Base-by-base conservation (phyloP, 2,329 filamentous ascomycete genomes). In the Nothophaeocryptopus gaeumannii region DNA sequence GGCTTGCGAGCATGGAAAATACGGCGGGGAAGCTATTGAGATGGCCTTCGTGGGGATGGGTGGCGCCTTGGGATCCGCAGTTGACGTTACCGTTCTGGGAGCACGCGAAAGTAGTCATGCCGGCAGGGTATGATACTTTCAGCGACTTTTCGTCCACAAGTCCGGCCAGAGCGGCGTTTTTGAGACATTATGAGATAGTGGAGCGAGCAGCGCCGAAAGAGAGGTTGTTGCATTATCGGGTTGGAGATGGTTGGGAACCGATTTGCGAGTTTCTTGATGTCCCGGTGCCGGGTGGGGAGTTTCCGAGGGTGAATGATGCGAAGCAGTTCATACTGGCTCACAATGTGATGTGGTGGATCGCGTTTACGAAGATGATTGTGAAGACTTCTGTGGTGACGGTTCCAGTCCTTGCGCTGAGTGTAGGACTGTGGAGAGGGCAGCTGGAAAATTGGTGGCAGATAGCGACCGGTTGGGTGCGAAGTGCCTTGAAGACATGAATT, bases 191-290 rank as follows among this genome's bases (percentile, higher is more conserved):
- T 39, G 51, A 50, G 16, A 43, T 20, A 8, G 52, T 68, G 14
- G 57, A 59, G 11, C 47, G 51, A 5, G n/a, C 43, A 2, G 50
- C 63, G 10, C 60, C 60, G 5, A 47, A 53, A 8, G 62, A 60
- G 34, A 49, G 58, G 5, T 50, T 68, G 14, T 52, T 67, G 5
- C 58, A 63, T 35, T 59, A 61, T 31, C 39, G 51, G 36, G 39
- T 60, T 12, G 38, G 56, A 5, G 53, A 59, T 42, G 61, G 60
- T 2, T 69, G 66, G 66, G 55, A 43, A 30, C 60, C 60, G 10
- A 43, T 68, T 10, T 66, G 64, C 50, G 39, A 54, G 3, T 68
- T 66, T 33, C 52, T 68, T n/a, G 56, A 47, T 1, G 46, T 52
- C 8, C 29, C 53, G 0, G 46, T 61, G 2, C 63, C 63, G n/a